Base-by-base conservation (phyloP, 495 filamentous ascomycete genomes). In the Penicillium maclennaniae region DNA sequence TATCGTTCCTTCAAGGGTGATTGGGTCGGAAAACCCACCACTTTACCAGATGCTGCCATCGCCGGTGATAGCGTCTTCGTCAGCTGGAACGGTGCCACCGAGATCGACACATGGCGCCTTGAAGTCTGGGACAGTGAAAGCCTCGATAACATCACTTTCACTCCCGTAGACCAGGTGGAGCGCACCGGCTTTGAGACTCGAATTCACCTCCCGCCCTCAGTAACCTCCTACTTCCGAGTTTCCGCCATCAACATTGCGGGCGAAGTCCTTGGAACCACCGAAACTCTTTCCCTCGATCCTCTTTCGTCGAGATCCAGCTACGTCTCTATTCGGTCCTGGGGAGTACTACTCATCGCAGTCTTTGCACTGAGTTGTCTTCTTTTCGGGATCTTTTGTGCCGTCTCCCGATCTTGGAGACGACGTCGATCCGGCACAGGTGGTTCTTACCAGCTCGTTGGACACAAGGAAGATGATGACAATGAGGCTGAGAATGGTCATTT, bases 51-150 rank as follows among this genome's bases (percentile, higher is more conserved):
- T 19, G 58, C 65, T 15, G 61, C 56, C 0, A 31, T 71, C 17
- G 48, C 50, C 0, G 63, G 50, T 6, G 59, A 69, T 17, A 55
- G 46, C 16, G 54, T 73, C 5, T 75, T 69, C 41, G 69, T 70
- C 16, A 73, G 70, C 50, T 78, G 75, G 75, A 78, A 78, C 39
- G 74, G 75, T 20, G 75, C 75, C 0, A 78, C 72, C 0, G 75
- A 78, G 55, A 70, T 78, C 7, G 60, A 36, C 1, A 45, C 57
- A 6, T 78, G 71, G 71, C 57, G 52, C 23, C 43, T 74, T 16
- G 66, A 73, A 44, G 47, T 43, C 1, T 74, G 69, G 69, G 61
- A 67, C 31, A 54, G 60, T 20, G 20, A 6, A 26, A 31, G 38
- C 15, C 14, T 66, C 7, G 25, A 40, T 4, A 59, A 66, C 15